These are phyloP conservation scores for Jatropha podagrica DNA, from an alignment of 441 rosid genomes.

Conservation along the genomic window DNA sequence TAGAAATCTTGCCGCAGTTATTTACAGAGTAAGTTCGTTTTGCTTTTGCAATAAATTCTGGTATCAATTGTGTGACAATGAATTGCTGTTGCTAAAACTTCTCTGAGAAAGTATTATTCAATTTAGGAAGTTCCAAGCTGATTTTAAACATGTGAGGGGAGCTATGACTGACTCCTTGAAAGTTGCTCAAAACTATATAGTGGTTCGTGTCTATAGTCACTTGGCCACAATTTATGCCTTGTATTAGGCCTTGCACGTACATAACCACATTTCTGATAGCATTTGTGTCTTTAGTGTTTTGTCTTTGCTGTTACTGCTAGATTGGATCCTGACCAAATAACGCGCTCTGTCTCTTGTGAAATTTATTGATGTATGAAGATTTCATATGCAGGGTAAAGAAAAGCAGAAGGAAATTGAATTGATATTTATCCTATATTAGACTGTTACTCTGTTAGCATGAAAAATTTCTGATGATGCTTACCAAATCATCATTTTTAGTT, in stretches of 20 bases:
- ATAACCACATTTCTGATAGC: background rate
- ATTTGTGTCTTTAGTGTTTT: background rate
- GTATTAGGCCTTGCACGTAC: background rate
- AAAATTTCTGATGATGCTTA: background rate
- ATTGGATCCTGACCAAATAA: background rate
- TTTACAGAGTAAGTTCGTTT: conserved; percentile 58
- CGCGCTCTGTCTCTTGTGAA: background rate
- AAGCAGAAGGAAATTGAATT: background rate
- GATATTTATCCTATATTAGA: background rate
- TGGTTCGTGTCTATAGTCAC: background rate
- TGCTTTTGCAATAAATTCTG: background rate
- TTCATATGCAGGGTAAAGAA: background rate
- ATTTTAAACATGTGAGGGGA: background rate
- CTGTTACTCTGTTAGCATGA: background rate
- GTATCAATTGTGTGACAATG: background rate
- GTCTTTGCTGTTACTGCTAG: background rate
- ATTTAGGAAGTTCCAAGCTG: background rate
- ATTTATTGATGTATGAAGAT: background rate
- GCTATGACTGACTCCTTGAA: background rate
- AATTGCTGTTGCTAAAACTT: background rate
- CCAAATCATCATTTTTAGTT: background rate
- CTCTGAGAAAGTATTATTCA: background rate
- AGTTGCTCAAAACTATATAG: background rate
- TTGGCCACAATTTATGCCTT: background rate
- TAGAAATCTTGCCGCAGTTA: conserved; percentile 87